phyloP scores from a whole-genome alignment of 495 filamentous ascomycete species.

The Annulohypoxylon maeteangense region DNA sequence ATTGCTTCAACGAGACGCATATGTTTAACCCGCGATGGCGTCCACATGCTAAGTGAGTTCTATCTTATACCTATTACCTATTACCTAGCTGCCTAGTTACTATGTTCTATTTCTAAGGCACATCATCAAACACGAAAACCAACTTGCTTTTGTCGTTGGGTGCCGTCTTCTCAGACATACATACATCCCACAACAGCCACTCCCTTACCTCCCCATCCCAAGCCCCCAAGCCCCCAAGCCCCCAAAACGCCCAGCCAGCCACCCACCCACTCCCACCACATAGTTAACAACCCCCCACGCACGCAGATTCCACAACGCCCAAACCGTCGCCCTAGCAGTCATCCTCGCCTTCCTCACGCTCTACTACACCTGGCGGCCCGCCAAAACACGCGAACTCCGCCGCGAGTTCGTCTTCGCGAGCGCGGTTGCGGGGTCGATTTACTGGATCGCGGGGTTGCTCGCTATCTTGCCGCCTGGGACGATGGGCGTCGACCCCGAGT shows the following conservation, averaged over 20 bases:
- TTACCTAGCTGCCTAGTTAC: neutral
- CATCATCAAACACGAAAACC: neutral
- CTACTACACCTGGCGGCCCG: slow-evolving; percentile 59
- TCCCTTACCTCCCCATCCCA: neutral
- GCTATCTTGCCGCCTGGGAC: slow-evolving; percentile 62
- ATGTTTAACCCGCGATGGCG: slow-evolving; percentile 66
- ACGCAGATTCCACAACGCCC: slow-evolving; percentile 64
- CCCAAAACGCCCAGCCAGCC: neutral
- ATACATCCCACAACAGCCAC: neutral
- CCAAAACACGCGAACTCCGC: slow-evolving; percentile 36
- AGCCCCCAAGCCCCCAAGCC: neutral
- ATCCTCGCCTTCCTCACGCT: slow-evolving; percentile 58
- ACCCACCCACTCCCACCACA: too few relatives aligned
- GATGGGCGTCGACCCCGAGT: slow-evolving; percentile 64
- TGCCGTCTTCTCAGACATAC: neutral
- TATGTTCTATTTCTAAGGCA: neutral
- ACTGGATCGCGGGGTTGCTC: slow-evolving; percentile 62
- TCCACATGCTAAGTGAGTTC: slow-evolving; percentile 62
- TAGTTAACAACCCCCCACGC: neutral
- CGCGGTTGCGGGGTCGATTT: slow-evolving; percentile 59
- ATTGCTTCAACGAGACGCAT: slow-evolving; percentile 62
- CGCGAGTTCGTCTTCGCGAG: slow-evolving; percentile 52
- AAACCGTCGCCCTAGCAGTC: slow-evolving; percentile 63
- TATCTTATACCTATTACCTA: neutral
- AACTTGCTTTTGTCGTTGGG: neutral